Percentiles rank a stretch among this genome's conserved stretches.
These are phyloP conservation scores for Malus hybrid DNA, from an alignment of 331 rosid genomes.

Conservation along the genomic window DNA sequence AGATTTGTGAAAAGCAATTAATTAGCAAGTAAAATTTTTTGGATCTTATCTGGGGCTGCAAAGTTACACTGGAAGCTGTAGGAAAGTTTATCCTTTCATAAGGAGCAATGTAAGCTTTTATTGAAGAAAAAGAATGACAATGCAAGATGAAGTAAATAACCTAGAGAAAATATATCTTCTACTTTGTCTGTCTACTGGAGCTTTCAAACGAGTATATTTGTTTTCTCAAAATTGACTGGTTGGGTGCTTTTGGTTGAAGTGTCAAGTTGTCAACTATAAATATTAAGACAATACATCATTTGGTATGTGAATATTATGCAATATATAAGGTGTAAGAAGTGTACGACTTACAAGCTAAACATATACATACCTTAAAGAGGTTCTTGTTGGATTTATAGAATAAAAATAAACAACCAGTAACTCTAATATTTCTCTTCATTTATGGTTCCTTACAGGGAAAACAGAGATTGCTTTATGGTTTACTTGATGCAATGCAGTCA, in stretches of 20 bases:
- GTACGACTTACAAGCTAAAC: background rate
- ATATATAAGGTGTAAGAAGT: background rate
- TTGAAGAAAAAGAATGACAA: background rate
- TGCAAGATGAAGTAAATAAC: background rate
- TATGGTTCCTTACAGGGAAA: constrained; percentile 56
- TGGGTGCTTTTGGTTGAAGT: background rate
- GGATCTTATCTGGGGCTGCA: background rate
- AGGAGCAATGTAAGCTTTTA: background rate
- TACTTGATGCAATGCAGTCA: constrained; percentile 93
- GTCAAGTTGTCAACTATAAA: background rate
- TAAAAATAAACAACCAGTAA: background rate
- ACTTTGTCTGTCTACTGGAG: background rate
- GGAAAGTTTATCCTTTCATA: background rate
- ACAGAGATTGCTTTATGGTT: constrained; percentile 77
- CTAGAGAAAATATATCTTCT: background rate
- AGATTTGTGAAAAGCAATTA: background rate
- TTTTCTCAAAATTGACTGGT: background rate
- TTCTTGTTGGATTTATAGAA: background rate
- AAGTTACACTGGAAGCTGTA: background rate
- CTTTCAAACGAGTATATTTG: background rate
- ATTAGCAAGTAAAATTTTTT: background rate
- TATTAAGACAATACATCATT: background rate
- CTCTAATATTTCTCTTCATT: background rate
- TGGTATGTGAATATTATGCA: background rate
- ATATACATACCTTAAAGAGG: background rate